Evolutionary conservation across 805 yeast species (phyloP).

Genomic region (Barnettozyma wickerhamii): DNA sequence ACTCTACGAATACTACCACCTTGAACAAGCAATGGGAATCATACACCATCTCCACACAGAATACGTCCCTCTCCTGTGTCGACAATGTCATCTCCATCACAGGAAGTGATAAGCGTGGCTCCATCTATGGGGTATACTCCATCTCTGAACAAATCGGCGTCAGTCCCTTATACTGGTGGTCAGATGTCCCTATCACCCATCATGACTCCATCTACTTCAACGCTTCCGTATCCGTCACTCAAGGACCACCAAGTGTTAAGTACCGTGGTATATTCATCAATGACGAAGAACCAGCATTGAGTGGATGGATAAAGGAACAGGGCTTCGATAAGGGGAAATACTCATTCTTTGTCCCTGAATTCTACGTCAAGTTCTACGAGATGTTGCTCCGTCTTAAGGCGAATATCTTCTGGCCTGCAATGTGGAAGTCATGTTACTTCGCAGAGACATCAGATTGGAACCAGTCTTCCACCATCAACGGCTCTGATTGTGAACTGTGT

Average conservation of each 20-base stretch:
- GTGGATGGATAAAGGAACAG: conserved; percentile 11
- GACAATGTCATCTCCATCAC: conserved; percentile 8
- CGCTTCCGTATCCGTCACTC: neutral
- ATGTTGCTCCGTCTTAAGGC: conserved; percentile 11
- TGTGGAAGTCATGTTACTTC: conserved; percentile 14
- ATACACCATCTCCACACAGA: neutral
- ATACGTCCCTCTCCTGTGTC: neutral
- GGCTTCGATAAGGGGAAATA: conserved; percentile 8
- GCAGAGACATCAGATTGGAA: conserved; percentile 8
- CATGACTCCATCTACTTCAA: conserved; percentile 5
- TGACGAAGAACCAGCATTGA: conserved; percentile 12
- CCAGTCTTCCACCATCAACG: neutral
- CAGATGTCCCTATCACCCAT: conserved; percentile 8
- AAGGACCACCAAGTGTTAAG: conserved; percentile 9
- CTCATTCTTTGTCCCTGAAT: conserved; percentile 10
- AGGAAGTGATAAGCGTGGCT: conserved; percentile 13
- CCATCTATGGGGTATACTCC: conserved; percentile 11
- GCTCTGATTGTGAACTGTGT: neutral
- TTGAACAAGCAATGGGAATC: neutral
- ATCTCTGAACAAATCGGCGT: conserved; percentile 13
- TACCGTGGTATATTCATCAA: conserved; percentile 14
- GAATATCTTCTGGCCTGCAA: conserved; percentile 12
- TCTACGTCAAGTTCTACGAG: conserved; percentile 11
- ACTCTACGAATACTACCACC: neutral
- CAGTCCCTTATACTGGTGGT: conserved; percentile 15